A percentile compares a stretch with the other conserved stretches of the same genome.
These are phyloP conservation scores for Peniophora sp. DNA, from an alignment of 1,284 basidiomycete species.

Conservation along the genomic window DNA sequence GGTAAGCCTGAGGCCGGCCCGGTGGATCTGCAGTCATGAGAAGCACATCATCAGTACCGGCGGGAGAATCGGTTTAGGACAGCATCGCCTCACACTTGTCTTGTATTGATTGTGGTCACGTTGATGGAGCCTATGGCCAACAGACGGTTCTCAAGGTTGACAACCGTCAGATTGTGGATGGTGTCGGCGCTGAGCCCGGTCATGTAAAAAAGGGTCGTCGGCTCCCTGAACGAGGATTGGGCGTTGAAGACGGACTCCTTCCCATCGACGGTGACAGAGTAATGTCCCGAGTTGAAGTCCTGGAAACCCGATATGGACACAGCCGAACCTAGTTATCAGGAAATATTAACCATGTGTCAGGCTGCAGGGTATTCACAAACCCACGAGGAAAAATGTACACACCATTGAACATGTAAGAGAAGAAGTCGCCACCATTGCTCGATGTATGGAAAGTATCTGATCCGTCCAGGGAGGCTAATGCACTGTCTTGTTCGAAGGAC, in stretches of 20 bases:
- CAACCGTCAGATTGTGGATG: conserved; percentile 43
- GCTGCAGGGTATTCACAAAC: background rate
- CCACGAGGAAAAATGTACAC: conserved; percentile 13
- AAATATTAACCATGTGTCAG: background rate
- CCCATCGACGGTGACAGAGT: conserved; percentile 51
- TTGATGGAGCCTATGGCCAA: conserved; percentile 35
- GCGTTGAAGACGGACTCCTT: conserved; percentile 35
- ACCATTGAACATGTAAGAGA: conserved; percentile 40
- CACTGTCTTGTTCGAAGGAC: conserved; percentile 28
- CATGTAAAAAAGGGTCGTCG: conserved; percentile 48
- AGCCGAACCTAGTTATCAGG: conserved; percentile 38
- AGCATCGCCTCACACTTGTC: conserved; percentile 24
- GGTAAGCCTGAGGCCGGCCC: background rate
- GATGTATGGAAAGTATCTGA: conserved; percentile 34
- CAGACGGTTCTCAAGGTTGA: conserved; percentile 46
- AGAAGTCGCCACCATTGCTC: conserved; percentile 36
- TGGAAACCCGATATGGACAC: conserved; percentile 45
- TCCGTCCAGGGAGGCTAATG: conserved; percentile 11
- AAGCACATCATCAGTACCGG: conserved; percentile 10
- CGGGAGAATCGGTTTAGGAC: conserved; percentile 1
- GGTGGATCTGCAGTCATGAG: conserved; percentile 18
- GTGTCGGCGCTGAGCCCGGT: conserved; percentile 46
- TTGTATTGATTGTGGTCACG: conserved; percentile 27
- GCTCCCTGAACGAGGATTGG: conserved; percentile 43
- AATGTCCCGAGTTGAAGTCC: conserved; percentile 47